Evolutionary conservation across 805 yeast genomes (phyloP).

Genomic region (Lachancea dasiensis): DNA sequence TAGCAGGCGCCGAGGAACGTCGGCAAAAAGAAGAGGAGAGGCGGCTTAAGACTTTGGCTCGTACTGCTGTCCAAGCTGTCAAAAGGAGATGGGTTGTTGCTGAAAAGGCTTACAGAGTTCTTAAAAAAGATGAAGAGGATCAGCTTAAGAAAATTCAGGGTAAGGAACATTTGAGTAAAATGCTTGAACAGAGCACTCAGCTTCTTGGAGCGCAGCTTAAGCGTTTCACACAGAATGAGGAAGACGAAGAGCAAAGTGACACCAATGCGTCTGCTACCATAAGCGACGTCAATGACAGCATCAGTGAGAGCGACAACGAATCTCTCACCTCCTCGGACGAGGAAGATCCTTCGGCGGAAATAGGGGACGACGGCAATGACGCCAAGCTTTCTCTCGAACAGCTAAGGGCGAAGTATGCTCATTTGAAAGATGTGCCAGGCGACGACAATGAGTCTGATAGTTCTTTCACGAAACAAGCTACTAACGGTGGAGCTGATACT

Average conservation of each 20-base stretch:
- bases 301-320: conserved; percentile 9
- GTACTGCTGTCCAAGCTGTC: conserved; percentile 75
- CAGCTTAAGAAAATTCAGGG: conserved; percentile 76
- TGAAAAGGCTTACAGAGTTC: conserved; percentile 65
- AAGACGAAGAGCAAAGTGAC: conserved; percentile 15
- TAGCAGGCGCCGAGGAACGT: conserved; percentile 84
- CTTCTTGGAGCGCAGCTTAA: conserved; percentile 78
- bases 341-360: conserved; percentile 13
- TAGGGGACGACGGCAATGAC: conserved; percentile 31
- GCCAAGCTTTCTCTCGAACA: conserved; percentile 39
- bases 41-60: conserved; percentile 63
- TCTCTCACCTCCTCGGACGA: conserved; percentile 15
- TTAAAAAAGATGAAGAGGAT: conserved; percentile 73
- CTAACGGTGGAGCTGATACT: not conserved
- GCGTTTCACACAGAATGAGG: conserved; percentile 29
- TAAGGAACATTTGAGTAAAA: conserved; percentile 78
- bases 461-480: not conserved
- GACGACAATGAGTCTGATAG: not conserved
- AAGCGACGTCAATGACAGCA: conserved; percentile 13
- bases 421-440: conserved; percentile 10
- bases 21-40: conserved; percentile 69
- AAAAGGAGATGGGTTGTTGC: conserved; percentile 89
- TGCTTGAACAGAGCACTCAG: conserved; percentile 87
- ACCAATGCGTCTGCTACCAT: conserved; percentile 3
- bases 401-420: conserved; percentile 39